These are phyloP conservation scores for Antarctomyces pellizariae DNA, from an alignment of 495 filamentous ascomycete genomes.

Conservation along the genomic window DNA sequence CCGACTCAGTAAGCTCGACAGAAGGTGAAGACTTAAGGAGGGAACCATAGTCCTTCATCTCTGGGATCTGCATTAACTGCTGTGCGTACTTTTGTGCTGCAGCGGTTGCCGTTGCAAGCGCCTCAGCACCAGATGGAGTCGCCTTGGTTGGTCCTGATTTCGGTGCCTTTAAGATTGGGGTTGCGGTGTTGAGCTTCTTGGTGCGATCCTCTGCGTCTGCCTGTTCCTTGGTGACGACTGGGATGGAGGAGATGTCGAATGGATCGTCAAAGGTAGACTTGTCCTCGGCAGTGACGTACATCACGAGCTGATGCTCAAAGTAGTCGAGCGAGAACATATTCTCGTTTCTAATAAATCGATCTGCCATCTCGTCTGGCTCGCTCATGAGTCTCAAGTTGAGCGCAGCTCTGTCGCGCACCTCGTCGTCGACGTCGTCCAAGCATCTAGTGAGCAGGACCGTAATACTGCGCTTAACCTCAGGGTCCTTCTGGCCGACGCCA, in stretches of 20 bases:
- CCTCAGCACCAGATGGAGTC: conserved; percentile 43
- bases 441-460: conserved; percentile 80
- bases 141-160: conserved; percentile 61
- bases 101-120: conserved; percentile 44
- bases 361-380: conserved; percentile 61
- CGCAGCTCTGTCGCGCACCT: conserved; percentile 88
- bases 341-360: conserved; percentile 74
- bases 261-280: conserved; percentile 63
- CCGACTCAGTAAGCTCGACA: conserved; percentile 84
- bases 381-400: conserved; percentile 79
- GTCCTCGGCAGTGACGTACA: conserved; percentile 85
- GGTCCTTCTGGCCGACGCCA: conserved; percentile 88
- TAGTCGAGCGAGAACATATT: conserved; percentile 83
- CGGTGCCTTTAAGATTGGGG: conserved; percentile 86
- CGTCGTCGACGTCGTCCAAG: conserved; percentile 91
- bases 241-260: conserved; percentile 77
- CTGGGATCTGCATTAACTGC: conserved; percentile 69
- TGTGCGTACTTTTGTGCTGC: conserved; percentile 69
- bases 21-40: conserved; percentile 72
- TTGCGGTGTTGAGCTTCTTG: conserved; percentile 80
- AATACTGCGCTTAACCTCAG: conserved; percentile 87
- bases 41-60: conserved; percentile 67
- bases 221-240: conserved; percentile 89
- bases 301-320: conserved; percentile 91
- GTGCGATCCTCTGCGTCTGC: conserved; percentile 91